phyloP scores from a whole-genome alignment of 495 filamentous ascomycete genomes.

The Hamigera avellanea region DNA sequence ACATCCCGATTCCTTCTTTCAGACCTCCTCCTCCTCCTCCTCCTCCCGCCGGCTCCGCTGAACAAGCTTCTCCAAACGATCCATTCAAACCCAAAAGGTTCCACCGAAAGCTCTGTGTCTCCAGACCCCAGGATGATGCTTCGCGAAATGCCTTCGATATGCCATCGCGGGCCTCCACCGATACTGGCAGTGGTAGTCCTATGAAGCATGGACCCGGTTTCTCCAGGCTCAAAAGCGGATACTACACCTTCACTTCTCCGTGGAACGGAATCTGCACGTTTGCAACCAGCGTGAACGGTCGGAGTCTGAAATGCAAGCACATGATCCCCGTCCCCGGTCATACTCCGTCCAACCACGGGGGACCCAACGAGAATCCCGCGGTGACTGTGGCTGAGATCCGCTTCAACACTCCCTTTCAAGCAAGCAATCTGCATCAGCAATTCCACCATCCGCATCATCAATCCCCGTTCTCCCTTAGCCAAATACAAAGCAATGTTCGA shows the following conservation, averaged over 20 bases:
- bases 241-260: constrained; percentile 60
- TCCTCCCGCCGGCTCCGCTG: not conserved
- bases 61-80: constrained; percentile 2
- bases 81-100: constrained; percentile 22
- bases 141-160: constrained; percentile 9
- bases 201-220: constrained; percentile 1
- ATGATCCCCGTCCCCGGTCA: constrained; percentile 31
- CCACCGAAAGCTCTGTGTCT: constrained; percentile 27
- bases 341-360: constrained; percentile 2
- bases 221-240: constrained; percentile 34
- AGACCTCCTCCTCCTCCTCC: too few relatives aligned
- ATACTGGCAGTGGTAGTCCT: constrained; percentile 6
- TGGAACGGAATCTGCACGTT: constrained; percentile 85
- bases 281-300: constrained; percentile 57
- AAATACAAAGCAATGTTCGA: not conserved
- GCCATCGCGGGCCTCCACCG: constrained; percentile 6
- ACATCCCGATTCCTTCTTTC: not conserved
- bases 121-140: constrained; percentile 13
- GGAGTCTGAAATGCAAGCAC: constrained; percentile 69
- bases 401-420: constrained; percentile 66
- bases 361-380: constrained; percentile 14
- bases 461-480: constrained; percentile 16
- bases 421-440: constrained; percentile 22
- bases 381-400: constrained; percentile 71
- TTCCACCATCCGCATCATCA: constrained; percentile 13